Evolutionary conservation across 208 protist genomes (phyloP), one percentile per base, ranked within the genome.

Genomic region (Acanthamoeba triangularis): DNA sequence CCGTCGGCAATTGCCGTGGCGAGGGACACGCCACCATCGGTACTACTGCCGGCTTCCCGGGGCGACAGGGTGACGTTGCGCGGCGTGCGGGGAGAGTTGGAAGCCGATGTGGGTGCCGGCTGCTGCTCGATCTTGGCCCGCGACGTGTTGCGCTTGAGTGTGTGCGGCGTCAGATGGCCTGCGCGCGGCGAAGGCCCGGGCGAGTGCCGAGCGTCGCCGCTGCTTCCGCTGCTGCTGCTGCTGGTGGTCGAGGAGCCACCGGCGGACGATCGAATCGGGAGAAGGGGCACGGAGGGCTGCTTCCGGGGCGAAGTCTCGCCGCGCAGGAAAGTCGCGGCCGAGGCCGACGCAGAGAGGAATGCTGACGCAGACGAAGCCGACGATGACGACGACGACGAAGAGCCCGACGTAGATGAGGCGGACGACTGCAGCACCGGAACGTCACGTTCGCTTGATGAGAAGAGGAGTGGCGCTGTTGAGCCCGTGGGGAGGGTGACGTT

Each of bases 401-500:
- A 56, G 20, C 49, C n/a, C n/a, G 30, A 41, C 10, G 44, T 35
- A n/a, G 49, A 44, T 16, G 49, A 88, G 16, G 76, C 33, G 16
- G 76, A 84, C 14, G 80, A 59, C 6, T 18, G 25, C 33, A 35
- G 49, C n/a, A 88, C n/a, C 23, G 80, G 44, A 11, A 63, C 28
- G 35, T 88, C 80, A 5, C 49, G 6, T n/a, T 88, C 80, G 52
- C 52, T 88, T 30, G 52, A 88, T 30, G 80, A 88, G 44, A 88
- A 88, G 49, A 88, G 80, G 49, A 63, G 5, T 49, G 80, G 52
- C 44, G 80, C 8, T 0, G 80, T 65, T 1, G 52, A 37, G 23
- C 80, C 80, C 52, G 44, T 88, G 8, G 80, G 80, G 23, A 88
- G 80, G 52, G 80, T 88, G 25, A 35, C 52, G 30, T 88, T 88